phyloP scores from a whole-genome alignment of 257 asterid species.

The Marsdenia floribunda region DNA sequence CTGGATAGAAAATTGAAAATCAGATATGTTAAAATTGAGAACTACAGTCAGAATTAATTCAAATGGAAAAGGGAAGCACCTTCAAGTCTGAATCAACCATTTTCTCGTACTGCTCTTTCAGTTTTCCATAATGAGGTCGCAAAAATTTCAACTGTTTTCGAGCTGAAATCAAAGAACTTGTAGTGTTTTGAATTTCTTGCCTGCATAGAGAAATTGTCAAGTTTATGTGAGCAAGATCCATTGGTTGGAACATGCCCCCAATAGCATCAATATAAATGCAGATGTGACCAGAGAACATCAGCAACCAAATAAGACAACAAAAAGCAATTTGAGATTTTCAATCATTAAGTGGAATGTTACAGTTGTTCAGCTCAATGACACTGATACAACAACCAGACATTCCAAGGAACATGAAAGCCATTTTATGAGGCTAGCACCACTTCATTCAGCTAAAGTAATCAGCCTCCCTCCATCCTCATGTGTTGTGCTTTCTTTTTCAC shows the following conservation, averaged over 20 bases:
- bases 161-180: slow-evolving; percentile 97
- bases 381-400: neutral
- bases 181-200: slow-evolving; percentile 87
- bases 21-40: neutral
- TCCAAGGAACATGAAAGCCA: neutral
- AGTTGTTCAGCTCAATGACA: neutral
- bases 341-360: neutral
- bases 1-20: slow-evolving; percentile 25
- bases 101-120: slow-evolving; percentile 58
- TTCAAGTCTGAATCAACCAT: slow-evolving; percentile 67
- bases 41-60: neutral
- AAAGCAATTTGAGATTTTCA: neutral
- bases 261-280: neutral
- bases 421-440: neutral
- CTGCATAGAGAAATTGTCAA: slow-evolving; percentile 30
- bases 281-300: neutral
- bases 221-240: neutral
- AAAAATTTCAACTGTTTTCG: slow-evolving; percentile 93
- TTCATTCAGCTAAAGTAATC: neutral
- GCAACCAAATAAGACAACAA: neutral
- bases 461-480: no score
- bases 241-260: neutral
- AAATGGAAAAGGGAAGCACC: slow-evolving; percentile 34
- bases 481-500: neutral
- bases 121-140: slow-evolving; percentile 92